Conservation (phyloP, 2,329 filamentous ascomycete species). For the Bretziella fagacearum region DNA sequence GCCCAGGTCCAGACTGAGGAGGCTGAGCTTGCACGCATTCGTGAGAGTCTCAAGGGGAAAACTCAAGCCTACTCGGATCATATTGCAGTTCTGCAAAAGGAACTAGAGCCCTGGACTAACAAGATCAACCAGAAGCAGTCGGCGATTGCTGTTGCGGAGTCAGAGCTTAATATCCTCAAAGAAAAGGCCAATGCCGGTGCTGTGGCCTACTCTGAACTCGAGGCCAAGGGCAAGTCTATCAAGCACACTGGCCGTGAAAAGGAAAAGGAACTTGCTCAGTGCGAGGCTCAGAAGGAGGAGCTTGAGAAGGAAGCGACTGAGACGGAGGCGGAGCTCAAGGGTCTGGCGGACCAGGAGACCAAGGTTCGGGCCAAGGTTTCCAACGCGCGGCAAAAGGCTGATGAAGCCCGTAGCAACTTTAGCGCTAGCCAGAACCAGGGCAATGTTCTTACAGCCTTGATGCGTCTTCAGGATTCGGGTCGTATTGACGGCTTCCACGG, state of each 20-base stretch:
- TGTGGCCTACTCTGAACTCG: slow-evolving; percentile 65
- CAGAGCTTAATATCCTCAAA: slow-evolving; percentile 76
- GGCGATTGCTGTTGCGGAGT: slow-evolving; percentile 82
- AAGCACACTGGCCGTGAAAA: slow-evolving; percentile 57
- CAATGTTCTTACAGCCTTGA: slow-evolving; percentile 77
- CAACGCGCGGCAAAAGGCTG: slow-evolving; percentile 79
- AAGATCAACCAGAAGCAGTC: slow-evolving; percentile 96
- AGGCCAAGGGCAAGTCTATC: slow-evolving; percentile 60
- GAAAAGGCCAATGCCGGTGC: slow-evolving; percentile 82
- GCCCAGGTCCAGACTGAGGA: slow-evolving; percentile 62
- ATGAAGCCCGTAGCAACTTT: slow-evolving; percentile 82
- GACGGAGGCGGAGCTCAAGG: slow-evolving; percentile 53
- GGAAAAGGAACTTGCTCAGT: slow-evolving; percentile 55
- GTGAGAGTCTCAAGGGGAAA: slow-evolving; percentile 82
- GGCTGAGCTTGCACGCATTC: slow-evolving; percentile 62
- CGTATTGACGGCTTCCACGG: slow-evolving; percentile 96
- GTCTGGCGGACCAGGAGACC: slow-evolving; percentile 61
- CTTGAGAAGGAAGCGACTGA: slow-evolving; percentile 60
- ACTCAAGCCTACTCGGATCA: slow-evolving; percentile 88
- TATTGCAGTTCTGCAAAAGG: slow-evolving; percentile 82
- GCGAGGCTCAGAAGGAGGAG: slow-evolving; percentile 52
- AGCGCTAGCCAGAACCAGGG: slow-evolving; percentile 83
- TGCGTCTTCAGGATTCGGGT: slow-evolving; percentile 89
- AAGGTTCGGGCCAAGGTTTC: slow-evolving; percentile 72
- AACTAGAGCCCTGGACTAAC: slow-evolving; percentile 87